Base-by-base conservation (phyloP, 139 green algal species). In the Marvania coccoides region DNA sequence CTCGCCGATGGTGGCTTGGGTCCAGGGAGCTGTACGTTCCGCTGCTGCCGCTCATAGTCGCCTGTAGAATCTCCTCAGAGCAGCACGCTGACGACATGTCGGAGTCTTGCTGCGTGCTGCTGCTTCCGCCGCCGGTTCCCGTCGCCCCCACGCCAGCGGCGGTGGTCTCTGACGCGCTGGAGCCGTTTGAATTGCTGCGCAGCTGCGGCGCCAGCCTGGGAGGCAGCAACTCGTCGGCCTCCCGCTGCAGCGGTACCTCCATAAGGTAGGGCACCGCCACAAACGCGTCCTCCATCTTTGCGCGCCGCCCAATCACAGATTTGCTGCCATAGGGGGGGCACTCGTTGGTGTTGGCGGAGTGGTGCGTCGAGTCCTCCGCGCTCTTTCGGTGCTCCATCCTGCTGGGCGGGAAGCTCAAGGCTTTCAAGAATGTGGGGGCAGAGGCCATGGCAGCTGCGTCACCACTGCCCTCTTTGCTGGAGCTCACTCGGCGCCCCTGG, bases 261-360 rank as follows among this genome's bases (percentile, higher is more conserved):
- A 86, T 42, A 4, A 90, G 55, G 61, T 77, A 83, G 3, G 84
- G 85, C 24, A 90, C 76, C 3, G 77, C 85, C 13, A 77, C 75
- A 65, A 78, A 85, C 5, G 83, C 76, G 54, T 91, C 85, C 74
- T 91, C 84, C 85, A 91, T 91, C 2, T 80, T 77, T 8, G 78
- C 69, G 5, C 85, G 58, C 29, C 82, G 57, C 3, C 85, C 85
- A 30, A 83, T 87, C 19, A 89, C 81, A 2, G 81, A 80, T 47
- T 90, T 86, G 36, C 62, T 70, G 35, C 83, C 85, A 59, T 86
- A 80, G 0, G 83, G 83, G 5, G 85, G 85, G 65, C 85, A 91
- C 6, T 33, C 58, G 10, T 67, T 71, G 23, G 13, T 23, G 47
- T 15, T 47, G 10, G 15, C 38, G 10, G 46, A 29, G 9, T 51